A percentile compares a stretch with the other conserved stretches of the same genome.
These are phyloP conservation scores for Prunus fruticosa DNA, from an alignment of 306 rosid genomes.

Conservation along the genomic window DNA sequence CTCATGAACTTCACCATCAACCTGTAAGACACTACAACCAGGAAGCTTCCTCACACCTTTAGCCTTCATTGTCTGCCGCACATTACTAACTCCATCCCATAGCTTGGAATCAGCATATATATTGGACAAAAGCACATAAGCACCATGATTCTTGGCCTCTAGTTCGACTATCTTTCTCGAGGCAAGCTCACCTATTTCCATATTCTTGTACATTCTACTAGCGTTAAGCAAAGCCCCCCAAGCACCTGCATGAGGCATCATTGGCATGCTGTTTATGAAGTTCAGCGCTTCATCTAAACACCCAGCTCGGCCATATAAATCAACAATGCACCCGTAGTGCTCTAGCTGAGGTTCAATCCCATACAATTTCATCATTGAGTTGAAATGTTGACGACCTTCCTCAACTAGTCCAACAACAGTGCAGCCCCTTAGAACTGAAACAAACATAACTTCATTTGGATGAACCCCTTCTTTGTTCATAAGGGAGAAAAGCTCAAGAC, in stretches of 20 bases:
- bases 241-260: slow-evolving; percentile 60
- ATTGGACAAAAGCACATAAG: slow-evolving; percentile 57
- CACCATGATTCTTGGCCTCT: slow-evolving; percentile 50
- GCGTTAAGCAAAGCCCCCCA: slow-evolving; percentile 73
- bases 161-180: slow-evolving; percentile 44
- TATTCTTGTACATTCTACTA: slow-evolving; percentile 45
- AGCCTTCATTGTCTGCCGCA: slow-evolving; percentile 50
- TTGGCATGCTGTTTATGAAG: slow-evolving; percentile 56
- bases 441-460: slow-evolving; percentile 51
- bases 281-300: slow-evolving; percentile 48
- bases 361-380: slow-evolving; percentile 42
- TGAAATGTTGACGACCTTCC: slow-evolving; percentile 48
- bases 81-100: slow-evolving; percentile 42
- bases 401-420: slow-evolving; percentile 56
- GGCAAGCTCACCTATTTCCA: slow-evolving; percentile 50
- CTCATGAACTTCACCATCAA: slow-evolving; percentile 62
- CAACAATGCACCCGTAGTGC: slow-evolving; percentile 66
- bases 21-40: slow-evolving; percentile 66
- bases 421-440: slow-evolving; percentile 52
- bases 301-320: slow-evolving; percentile 61
- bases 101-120: slow-evolving; percentile 56
- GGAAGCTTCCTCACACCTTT: slow-evolving; percentile 56
- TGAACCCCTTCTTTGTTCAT: slow-evolving; percentile 44
- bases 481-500: slow-evolving; percentile 43
- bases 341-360: slow-evolving; percentile 52